phyloP scores from a whole-genome alignment of 2,329 filamentous ascomycete species.

The Botrytis tulipae region DNA sequence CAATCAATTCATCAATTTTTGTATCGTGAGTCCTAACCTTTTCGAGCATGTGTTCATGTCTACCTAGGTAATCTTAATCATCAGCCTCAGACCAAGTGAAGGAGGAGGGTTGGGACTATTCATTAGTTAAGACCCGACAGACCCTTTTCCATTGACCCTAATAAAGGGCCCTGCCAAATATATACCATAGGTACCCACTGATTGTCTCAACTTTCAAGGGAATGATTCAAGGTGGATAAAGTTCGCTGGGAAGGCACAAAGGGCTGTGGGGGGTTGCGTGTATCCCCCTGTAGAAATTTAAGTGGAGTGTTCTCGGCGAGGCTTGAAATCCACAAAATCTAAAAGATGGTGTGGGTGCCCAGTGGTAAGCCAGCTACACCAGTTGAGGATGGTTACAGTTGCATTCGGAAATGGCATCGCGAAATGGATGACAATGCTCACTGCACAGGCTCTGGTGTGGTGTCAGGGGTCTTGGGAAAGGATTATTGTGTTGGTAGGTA shows the following conservation, averaged over 20 bases:
- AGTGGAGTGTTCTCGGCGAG: slow-evolving; percentile 12
- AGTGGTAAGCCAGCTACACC: background rate
- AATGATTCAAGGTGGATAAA: slow-evolving; percentile 5
- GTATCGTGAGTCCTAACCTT: background rate
- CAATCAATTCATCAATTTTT: background rate
- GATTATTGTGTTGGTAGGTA: slow-evolving; percentile 7
- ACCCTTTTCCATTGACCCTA: background rate
- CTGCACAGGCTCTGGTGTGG: slow-evolving; percentile 9
- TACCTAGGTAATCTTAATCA: background rate
- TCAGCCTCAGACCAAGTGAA: background rate
- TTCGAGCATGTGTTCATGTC: background rate
- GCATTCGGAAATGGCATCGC: slow-evolving; percentile 21
- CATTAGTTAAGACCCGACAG: background rate
- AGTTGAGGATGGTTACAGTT: slow-evolving; percentile 19
- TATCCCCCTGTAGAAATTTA: background rate
- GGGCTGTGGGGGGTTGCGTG: slow-evolving; percentile 16
- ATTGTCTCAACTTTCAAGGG: slow-evolving; percentile 6
- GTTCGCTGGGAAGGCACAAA: background rate
- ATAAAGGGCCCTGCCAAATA: background rate
- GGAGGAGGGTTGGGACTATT: background rate
- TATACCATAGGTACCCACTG: background rate
- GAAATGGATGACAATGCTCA: slow-evolving; percentile 17
- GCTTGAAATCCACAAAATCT: slow-evolving; percentile 11
- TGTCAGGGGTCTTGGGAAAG: slow-evolving; percentile 13
- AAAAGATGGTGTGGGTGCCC: background rate